Evolutionary conservation across 2,329 filamentous ascomycete species (phyloP).

Genomic region (Teratosphaeria zuluensis): DNA sequence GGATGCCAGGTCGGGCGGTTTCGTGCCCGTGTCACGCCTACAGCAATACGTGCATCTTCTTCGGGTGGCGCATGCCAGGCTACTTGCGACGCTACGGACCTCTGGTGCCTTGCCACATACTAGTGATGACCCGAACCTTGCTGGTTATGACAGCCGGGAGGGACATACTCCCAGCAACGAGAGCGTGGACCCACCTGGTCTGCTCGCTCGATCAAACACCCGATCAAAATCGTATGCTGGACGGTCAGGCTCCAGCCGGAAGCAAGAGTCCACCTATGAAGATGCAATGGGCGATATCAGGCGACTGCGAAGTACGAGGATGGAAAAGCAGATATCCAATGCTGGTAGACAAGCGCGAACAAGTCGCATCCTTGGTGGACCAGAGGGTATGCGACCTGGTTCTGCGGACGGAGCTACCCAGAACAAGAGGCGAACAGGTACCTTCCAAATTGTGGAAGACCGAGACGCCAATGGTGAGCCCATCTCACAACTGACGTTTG

Average conservation of each 20-base stretch:
- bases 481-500: conserved; percentile 69
- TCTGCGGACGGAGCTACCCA: conserved; percentile 49
- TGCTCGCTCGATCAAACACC: conserved; percentile 52
- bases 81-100: conserved; percentile 76
- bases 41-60: conserved; percentile 92
- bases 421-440: conserved; percentile 31
- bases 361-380: conserved; percentile 85
- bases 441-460: conserved; percentile 73
- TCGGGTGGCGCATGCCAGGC: conserved; percentile 77
- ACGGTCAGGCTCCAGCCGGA: conserved; percentile 43
- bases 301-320: conserved; percentile 78
- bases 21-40: conserved; percentile 71
- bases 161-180: conserved; percentile 46
- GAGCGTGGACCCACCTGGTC: conserved; percentile 34
- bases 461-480: conserved; percentile 58
- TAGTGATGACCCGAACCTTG: conserved; percentile 58
- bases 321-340: conserved; percentile 89
- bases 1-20: conserved; percentile 49
- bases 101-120: conserved; percentile 71
- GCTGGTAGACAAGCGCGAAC: conserved; percentile 84
- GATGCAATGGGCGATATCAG: conserved; percentile 94
- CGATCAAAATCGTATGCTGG: conserved; percentile 67
- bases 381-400: conserved; percentile 63
- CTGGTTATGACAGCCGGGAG: conserved; percentile 57
- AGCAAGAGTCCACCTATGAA: conserved; percentile 66